Evolutionary conservation across 2,329 filamentous ascomycete species (phyloP).

Genomic region (Alternaria burnsii): DNA sequence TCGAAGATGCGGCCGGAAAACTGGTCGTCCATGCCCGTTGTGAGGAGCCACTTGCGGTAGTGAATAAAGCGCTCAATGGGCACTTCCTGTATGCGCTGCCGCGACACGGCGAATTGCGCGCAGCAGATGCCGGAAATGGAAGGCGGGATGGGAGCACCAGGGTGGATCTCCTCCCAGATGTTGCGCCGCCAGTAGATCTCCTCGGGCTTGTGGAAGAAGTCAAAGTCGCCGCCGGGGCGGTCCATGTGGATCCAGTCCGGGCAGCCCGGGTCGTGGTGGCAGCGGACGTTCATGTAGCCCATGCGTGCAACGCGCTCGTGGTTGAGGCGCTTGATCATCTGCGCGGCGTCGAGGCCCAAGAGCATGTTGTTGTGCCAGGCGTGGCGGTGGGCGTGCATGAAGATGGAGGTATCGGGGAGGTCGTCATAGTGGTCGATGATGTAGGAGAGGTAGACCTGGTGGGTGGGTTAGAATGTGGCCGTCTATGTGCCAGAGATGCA

Average conservation of each 20-base stretch:
- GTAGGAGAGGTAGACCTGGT: slow-evolving; percentile 64
- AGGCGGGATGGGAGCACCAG: slow-evolving; percentile 48
- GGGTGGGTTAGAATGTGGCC: slow-evolving; percentile 13
- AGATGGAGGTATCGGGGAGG: slow-evolving; percentile 66
- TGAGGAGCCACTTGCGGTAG: slow-evolving; percentile 62
- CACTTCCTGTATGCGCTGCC: slow-evolving; percentile 59
- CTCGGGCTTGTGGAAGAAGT: slow-evolving; percentile 52
- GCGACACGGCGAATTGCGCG: slow-evolving; percentile 64
- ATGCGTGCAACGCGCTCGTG: slow-evolving; percentile 60
- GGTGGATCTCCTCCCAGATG: slow-evolving; percentile 55
- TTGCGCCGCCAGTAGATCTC: slow-evolving; percentile 47
- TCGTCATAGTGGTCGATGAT: slow-evolving; percentile 69
- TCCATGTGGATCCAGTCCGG: slow-evolving; percentile 65
- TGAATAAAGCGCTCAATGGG: slow-evolving; percentile 61
- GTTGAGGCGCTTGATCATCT: slow-evolving; percentile 62
- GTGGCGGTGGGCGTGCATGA: slow-evolving; percentile 64
- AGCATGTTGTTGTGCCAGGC: slow-evolving; percentile 69
- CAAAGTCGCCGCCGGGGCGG: slow-evolving; percentile 50
- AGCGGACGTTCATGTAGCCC: slow-evolving; percentile 69
- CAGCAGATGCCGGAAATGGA: slow-evolving; percentile 60
- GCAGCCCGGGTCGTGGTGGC: slow-evolving; percentile 66
- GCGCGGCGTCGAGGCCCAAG: slow-evolving; percentile 59
- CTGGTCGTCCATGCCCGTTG: slow-evolving; percentile 48
- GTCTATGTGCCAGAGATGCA: not conserved
- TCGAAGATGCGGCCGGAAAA: slow-evolving; percentile 52